Conservation (phyloP, 345 rosid genomes). For the Salix udensis region DNA sequence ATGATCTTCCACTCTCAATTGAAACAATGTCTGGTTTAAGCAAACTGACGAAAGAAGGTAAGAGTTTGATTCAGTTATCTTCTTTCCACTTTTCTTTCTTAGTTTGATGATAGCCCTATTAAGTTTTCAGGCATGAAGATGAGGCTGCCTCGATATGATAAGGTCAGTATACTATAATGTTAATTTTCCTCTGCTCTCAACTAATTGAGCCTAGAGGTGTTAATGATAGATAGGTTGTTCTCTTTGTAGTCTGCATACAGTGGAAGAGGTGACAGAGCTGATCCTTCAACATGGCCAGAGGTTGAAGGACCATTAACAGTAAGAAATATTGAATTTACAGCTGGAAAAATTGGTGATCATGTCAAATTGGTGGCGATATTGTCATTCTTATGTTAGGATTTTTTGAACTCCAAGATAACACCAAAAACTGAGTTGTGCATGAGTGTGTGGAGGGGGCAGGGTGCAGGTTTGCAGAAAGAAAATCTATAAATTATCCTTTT, state of each 20-base stretch:
- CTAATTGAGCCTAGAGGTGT: not conserved
- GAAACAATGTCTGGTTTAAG: constrained; percentile 54
- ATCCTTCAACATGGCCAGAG: constrained; percentile 81
- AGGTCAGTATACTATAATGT: constrained; percentile 43
- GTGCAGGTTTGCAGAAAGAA: not conserved
- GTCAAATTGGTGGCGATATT: not conserved
- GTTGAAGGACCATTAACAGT: constrained; percentile 85
- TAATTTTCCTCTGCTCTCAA: not conserved
- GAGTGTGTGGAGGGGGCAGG: not conserved
- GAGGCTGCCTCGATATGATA: constrained; percentile 89
- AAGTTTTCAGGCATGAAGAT: constrained; percentile 66
- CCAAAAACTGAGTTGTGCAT: too few relatives aligned
- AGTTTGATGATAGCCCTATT: constrained; percentile 18
- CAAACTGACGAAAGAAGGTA: constrained; percentile 74
- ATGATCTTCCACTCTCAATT: constrained; percentile 83
- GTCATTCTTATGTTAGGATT: not conserved
- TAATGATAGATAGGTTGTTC: constrained; percentile 3
- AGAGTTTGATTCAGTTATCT: constrained; percentile 16
- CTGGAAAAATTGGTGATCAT: not conserved
- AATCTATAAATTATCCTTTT: not conserved
- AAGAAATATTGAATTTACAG: constrained; percentile 16
- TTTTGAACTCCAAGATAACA: not conserved
- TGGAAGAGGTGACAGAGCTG: constrained; percentile 91
- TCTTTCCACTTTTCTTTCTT: constrained; percentile 8
- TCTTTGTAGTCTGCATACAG: constrained; percentile 73